These are phyloP conservation scores for Whalleya microplaca DNA, from an alignment of 2,329 filamentous ascomycete species.

Conservation along the genomic window DNA sequence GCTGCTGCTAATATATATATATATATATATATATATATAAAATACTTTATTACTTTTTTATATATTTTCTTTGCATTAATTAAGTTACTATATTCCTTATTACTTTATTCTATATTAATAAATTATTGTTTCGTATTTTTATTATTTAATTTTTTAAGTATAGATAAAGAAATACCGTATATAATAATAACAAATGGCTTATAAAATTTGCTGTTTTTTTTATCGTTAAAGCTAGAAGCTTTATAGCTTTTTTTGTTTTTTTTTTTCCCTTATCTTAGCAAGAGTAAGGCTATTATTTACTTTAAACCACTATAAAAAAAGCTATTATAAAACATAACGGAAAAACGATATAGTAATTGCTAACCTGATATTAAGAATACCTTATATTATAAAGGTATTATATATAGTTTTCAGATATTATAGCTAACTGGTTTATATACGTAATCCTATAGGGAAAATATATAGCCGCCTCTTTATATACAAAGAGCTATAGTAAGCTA, in stretches of 20 bases:
- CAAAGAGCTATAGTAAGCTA: background rate
- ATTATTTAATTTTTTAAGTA: too few species aligned
- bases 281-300: background rate
- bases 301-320: slow-evolving; percentile 8
- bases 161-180: too few species aligned
- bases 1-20: too few species aligned
- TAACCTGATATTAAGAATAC: slow-evolving; percentile 12
- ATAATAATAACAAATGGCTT: slow-evolving; percentile 25
- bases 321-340: slow-evolving; percentile 5
- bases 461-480: background rate
- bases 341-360: slow-evolving; percentile 12
- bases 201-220: slow-evolving; percentile 10
- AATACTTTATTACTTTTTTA: too few species aligned
- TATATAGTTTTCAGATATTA: background rate
- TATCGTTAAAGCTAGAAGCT: slow-evolving; percentile 7
- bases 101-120: too few species aligned
- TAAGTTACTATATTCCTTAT: too few species aligned
- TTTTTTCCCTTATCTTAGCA: background rate
- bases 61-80: too few species aligned
- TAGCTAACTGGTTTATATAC: background rate
- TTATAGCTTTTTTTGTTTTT: slow-evolving; percentile 21
- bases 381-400: slow-evolving; percentile 1
- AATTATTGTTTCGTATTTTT: too few species aligned
- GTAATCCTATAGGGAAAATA: slow-evolving; percentile 3
- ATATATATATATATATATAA: too few species aligned